A percentile compares a stretch with the other conserved stretches of the same genome.
Conservation (phyloP, 192 early-diverging fungal species). For the Linnemannia exigua region DNA sequence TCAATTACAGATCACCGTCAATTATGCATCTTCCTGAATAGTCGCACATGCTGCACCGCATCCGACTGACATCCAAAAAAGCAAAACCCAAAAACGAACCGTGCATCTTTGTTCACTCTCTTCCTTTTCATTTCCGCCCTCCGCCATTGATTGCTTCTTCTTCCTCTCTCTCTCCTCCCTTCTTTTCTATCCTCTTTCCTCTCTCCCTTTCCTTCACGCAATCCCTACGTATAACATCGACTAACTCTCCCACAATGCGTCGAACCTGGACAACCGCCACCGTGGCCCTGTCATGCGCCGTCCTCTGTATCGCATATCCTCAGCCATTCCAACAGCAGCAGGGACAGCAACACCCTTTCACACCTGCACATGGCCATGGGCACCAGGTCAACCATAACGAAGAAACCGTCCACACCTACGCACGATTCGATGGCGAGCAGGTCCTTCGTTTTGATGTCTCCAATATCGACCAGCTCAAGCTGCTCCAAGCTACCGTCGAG, state of each 20-base stretch:
- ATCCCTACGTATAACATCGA: neutral
- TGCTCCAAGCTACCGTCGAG: slow-evolving; percentile 31
- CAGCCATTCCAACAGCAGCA: slow-evolving; percentile 14
- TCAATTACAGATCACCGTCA: slow-evolving; percentile 11
- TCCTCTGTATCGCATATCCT: slow-evolving; percentile 25
- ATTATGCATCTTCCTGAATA: neutral
- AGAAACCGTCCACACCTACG: slow-evolving; percentile 10
- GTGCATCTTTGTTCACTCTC: neutral
- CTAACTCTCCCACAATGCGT: neutral
- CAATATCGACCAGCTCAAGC: slow-evolving; percentile 25
- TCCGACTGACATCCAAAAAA: neutral
- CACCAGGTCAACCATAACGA: slow-evolving; percentile 1
- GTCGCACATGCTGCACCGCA: neutral
- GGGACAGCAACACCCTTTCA: slow-evolving; percentile 22
- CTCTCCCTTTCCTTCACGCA: neutral
- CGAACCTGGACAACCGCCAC: slow-evolving; percentile 19
- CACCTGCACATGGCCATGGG: neutral
- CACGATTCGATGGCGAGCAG: slow-evolving; percentile 41
- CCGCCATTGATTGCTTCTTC: neutral
- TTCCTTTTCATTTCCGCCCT: neutral
- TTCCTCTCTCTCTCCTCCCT: neutral
- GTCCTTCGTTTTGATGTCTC: slow-evolving; percentile 41
- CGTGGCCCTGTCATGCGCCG: slow-evolving; percentile 24
- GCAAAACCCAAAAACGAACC: neutral
- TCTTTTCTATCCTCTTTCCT: neutral